phyloP scores from a whole-genome alignment of 495 filamentous ascomycete species.

The Penicillium paradoxum region DNA sequence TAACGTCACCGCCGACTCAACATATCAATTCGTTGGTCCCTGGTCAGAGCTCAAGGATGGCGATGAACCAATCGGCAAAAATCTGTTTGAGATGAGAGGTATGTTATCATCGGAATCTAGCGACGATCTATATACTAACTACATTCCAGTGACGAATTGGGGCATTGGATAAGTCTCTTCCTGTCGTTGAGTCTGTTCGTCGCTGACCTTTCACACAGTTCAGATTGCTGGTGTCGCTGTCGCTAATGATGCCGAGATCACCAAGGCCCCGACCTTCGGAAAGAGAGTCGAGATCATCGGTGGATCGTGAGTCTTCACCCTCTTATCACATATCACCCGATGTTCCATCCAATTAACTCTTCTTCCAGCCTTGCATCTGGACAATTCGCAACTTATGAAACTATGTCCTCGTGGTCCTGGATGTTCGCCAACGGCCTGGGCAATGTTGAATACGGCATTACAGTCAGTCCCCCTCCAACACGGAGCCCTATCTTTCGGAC shows the following conservation, averaged over 20 bases:
- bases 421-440: slow-evolving; percentile 54
- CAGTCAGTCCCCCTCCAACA: slow-evolving; percentile 21
- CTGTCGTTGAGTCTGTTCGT: background rate
- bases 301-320: slow-evolving; percentile 39
- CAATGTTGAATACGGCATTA: slow-evolving; percentile 59
- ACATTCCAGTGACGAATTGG: slow-evolving; percentile 59
- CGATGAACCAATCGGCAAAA: slow-evolving; percentile 9
- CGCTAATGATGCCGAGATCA: slow-evolving; percentile 39
- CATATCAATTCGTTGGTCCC: slow-evolving; percentile 54
- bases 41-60: slow-evolving; percentile 16
- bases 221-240: slow-evolving; percentile 56
- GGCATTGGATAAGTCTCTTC: slow-evolving; percentile 47
- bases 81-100: slow-evolving; percentile 39
- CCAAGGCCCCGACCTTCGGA: slow-evolving; percentile 46
- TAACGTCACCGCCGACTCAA: slow-evolving; percentile 57
- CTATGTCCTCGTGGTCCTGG: slow-evolving; percentile 55
- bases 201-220: slow-evolving; percentile 29
- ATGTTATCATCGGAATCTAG: background rate
- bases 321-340: no score
- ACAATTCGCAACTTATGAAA: slow-evolving; percentile 61
- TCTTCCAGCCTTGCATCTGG: slow-evolving; percentile 38
- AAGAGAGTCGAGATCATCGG: slow-evolving; percentile 64
- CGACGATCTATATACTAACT: background rate
- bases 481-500: background rate
- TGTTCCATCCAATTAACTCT: background rate